Conservation (phyloP, 1,284 basidiomycete species). For the Stereum hirsutum region DNA sequence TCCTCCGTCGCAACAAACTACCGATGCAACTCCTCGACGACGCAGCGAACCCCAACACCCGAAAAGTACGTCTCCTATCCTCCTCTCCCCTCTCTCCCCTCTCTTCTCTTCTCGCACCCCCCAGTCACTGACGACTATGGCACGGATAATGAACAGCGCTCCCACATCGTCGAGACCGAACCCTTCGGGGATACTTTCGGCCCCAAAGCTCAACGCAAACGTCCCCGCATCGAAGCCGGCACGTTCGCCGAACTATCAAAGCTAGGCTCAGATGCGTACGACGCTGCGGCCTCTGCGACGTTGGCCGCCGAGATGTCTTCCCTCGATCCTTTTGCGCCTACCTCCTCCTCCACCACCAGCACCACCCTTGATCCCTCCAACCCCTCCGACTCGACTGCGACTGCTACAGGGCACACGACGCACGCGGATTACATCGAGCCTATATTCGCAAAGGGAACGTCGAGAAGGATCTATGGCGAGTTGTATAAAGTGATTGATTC, state of each 20-base stretch:
- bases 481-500: constrained; percentile 99
- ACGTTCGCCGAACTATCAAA: constrained; percentile 84
- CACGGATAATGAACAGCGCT: constrained; percentile 37
- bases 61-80: constrained; percentile 47
- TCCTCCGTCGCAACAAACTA: constrained; percentile 86
- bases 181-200: constrained; percentile 91
- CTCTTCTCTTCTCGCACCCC: constrained; percentile 1
- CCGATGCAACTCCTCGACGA: constrained; percentile 92
- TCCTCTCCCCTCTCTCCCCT: background rate
- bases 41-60: constrained; percentile 66
- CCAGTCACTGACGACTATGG: background rate
- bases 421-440: constrained; percentile 78
- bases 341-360: constrained; percentile 12
- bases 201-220: constrained; percentile 88
- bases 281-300: constrained; percentile 29
- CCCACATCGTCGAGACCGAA: constrained; percentile 91
- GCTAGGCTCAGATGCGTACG: constrained; percentile 38
- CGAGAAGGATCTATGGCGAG: constrained; percentile 93
- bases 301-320: constrained; percentile 19
- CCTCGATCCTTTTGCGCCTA: constrained; percentile 13
- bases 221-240: constrained; percentile 75
- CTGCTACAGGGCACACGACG: constrained; percentile 39
- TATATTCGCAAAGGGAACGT: constrained; percentile 89
- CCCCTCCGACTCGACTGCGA: too few species aligned
- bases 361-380: too few species aligned